Base-by-base conservation (phyloP, 1,284 basidiomycete genomes). In the Pseudozyma sp. region DNA sequence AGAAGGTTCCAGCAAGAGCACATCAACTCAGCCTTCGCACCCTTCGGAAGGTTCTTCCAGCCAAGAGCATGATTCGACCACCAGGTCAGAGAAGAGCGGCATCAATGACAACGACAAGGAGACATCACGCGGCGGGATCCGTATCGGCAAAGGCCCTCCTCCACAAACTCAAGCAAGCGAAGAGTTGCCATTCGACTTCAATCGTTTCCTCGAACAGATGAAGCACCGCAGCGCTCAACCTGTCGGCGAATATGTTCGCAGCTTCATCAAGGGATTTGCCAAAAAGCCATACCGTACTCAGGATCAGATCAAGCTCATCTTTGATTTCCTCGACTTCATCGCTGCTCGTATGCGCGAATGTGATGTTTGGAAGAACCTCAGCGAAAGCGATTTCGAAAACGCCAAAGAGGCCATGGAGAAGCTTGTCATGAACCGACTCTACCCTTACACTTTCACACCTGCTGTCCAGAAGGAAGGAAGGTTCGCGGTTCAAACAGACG, bases 341-440 rank as follows among this genome's bases (percentile, higher is more conserved):
- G 67, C 81, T 1, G 79, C 65, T 7, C 74, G 74, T 45, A 85
- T 85, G 83, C 42, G 72, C 19, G 76, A 83, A 52, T 76, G 77
- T 49, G 70, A 74, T 38, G 70, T 83, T 12, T 85, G 81, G 80
- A 68, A 76, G 19, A 63, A 59, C 8, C 62, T 81, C 5, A 88
- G 89, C 5, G 91, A 93, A 25, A 87, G 87, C 5, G 95, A 99
- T 84, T 97, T 99, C 78, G 97, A 98, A 67, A 95, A 97, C 79
- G 94, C 95, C 0, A 90, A 94, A 87, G 96, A 99, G 86, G 95
- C 95, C 55, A 98, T 99, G 94, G 96, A 99, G 88, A 99, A 99
- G 86, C 89, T 99, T 11, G 94, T 99, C 78, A 99, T 99, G 97
- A 99, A 99, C 81, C 88, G 95, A 52, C 87, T 98, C 59, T 98